phyloP scores from a whole-genome alignment of 1,139 yeast species.

The Yarrowia galli region DNA sequence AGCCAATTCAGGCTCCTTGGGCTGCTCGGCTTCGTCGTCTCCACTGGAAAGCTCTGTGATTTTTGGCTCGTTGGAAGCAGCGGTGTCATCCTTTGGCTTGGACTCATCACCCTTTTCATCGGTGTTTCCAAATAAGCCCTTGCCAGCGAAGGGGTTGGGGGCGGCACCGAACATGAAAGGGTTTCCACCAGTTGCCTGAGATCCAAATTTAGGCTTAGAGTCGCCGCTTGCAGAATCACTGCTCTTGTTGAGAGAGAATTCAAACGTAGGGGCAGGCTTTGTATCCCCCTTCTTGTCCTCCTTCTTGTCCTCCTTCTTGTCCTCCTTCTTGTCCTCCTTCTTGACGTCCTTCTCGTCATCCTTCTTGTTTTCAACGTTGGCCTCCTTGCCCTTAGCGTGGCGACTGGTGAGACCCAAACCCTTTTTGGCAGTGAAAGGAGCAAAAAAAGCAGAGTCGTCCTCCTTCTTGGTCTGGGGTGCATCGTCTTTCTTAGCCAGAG shows the following conservation, averaged over 20 bases:
- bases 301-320: not conserved
- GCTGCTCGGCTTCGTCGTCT: not conserved
- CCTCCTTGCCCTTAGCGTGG: slow-evolving; percentile 7
- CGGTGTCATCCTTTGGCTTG: not conserved
- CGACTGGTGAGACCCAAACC: slow-evolving; percentile 11
- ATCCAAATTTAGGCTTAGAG: slow-evolving; percentile 6
- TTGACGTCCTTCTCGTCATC: not conserved
- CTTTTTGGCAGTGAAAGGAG: slow-evolving; percentile 11
- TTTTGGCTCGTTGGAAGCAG: not conserved
- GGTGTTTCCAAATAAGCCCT: slow-evolving; percentile 1
- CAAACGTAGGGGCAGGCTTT: not conserved
- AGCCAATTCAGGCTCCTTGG: not conserved
- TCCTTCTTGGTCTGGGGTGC: not conserved
- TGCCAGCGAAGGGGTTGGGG: slow-evolving; percentile 22
- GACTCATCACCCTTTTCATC: not conserved
- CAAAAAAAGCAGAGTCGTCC: slow-evolving; percentile 12
- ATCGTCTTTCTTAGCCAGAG: not conserved
- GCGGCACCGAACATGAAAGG: not conserved
- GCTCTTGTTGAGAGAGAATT: not conserved
- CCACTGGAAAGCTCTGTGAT: slow-evolving; percentile 22
- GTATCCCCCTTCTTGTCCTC: not conserved
- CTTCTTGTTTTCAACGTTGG: not conserved
- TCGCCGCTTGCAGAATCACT: not conserved
- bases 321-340: not conserved
- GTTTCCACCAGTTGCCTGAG: slow-evolving; percentile 13